Evolutionary conservation across 192 early-diverging fungal genomes (phyloP).

Genomic region (Gamsiella multidivaricata): DNA sequence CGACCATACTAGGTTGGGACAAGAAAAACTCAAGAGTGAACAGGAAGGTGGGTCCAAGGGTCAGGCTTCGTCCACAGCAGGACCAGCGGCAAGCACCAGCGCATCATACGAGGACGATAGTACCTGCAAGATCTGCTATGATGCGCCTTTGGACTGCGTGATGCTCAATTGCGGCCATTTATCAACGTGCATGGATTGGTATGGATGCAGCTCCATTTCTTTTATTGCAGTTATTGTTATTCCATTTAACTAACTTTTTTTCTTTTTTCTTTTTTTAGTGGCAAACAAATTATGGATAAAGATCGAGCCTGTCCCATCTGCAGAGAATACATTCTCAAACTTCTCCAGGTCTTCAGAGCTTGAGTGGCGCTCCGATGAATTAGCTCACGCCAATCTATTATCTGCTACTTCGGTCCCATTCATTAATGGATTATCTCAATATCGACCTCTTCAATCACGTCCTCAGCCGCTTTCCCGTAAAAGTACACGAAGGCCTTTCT

Average conservation of each 20-base stretch:
- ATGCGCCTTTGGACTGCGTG: conserved; percentile 80
- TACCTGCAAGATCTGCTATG: conserved; percentile 85
- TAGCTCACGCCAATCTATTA: too few species aligned
- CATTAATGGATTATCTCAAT: too few species aligned
- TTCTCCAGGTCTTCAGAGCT: conserved; percentile 76
- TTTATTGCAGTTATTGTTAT: too few species aligned
- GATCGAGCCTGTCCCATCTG: conserved; percentile 84
- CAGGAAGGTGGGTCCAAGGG: too few species aligned
- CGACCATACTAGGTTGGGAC: conserved; percentile 59
- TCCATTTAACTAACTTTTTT: too few species aligned
- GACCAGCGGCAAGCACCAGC: neutral
- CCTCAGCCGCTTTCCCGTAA: conserved; percentile 49
- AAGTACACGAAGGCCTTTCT: conserved; percentile 60
- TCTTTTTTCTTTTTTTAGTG: conserved; percentile 13
- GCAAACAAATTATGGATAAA: conserved; percentile 50
- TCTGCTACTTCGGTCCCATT: too few species aligned
- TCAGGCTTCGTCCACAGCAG: neutral
- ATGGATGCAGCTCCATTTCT: conserved; percentile 6
- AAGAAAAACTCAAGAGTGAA: conserved; percentile 32
- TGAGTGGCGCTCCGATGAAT: too few species aligned
- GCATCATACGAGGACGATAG: conserved; percentile 60
- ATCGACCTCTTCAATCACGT: conserved; percentile 50
- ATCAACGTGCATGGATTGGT: conserved; percentile 80
- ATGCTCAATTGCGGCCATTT: conserved; percentile 88
- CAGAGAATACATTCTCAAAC: conserved; percentile 69